Percentiles rank a stretch among this genome's conserved stretches.
Conservation (phyloP, 768 basidiomycete genomes). For the Amyloporia xantha region DNA sequence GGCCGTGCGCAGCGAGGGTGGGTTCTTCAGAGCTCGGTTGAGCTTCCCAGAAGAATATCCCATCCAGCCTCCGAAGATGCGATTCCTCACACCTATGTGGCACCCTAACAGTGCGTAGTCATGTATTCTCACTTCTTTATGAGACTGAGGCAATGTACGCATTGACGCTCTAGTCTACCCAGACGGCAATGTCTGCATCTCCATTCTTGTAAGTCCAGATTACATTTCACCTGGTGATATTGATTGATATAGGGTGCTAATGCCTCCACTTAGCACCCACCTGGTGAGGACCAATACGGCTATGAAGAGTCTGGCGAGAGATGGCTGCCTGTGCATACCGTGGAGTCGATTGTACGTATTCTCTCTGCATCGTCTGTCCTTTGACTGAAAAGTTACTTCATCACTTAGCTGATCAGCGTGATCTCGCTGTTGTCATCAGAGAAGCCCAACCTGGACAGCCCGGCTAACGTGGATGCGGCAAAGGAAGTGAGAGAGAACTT, state of each 20-base stretch:
- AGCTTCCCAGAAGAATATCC: slow-evolving; percentile 91
- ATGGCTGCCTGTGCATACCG: slow-evolving; percentile 96
- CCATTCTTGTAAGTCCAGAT: slow-evolving; percentile 65
- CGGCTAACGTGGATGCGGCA: slow-evolving; percentile 95
- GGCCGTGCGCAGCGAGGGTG: slow-evolving; percentile 71
- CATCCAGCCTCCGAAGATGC: slow-evolving; percentile 90
- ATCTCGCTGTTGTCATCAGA: slow-evolving; percentile 94
- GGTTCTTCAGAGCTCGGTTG: slow-evolving; percentile 87
- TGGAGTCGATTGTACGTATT: slow-evolving; percentile 83
- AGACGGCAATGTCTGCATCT: slow-evolving; percentile 92
- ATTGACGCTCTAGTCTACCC: slow-evolving; percentile 62
- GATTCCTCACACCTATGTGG: slow-evolving; percentile 92
- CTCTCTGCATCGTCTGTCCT: too few species aligned
- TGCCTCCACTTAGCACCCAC: slow-evolving; percentile 61
- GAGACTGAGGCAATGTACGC: background rate
- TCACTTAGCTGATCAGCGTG: slow-evolving; percentile 88
- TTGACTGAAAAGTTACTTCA: too few species aligned
- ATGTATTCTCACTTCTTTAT: background rate
- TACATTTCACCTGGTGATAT: background rate
- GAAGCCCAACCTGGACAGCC: slow-evolving; percentile 85
- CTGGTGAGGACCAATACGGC: slow-evolving; percentile 93
- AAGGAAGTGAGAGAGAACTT: slow-evolving; percentile 71
- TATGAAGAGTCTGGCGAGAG: slow-evolving; percentile 96
- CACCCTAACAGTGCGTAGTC: slow-evolving; percentile 86
- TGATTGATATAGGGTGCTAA: background rate